Percentiles rank a stretch among this genome's conserved stretches.
Evolutionary conservation across 73 alveolate species (phyloP).

Genomic region (Stentor coeruleus): DNA sequence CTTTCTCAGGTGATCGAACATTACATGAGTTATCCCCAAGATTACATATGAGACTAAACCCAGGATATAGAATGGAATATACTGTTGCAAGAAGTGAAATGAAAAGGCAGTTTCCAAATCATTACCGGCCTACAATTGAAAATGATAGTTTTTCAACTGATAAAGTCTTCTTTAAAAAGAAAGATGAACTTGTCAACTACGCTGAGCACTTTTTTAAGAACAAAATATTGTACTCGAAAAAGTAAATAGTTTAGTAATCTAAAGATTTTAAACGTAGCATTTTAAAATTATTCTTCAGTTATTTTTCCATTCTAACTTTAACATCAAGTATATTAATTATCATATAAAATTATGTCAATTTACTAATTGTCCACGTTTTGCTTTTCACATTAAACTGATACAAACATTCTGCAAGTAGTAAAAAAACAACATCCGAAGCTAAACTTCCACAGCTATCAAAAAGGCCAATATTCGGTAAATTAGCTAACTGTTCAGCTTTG

Average conservation of each 20-base stretch:
- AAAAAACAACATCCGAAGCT: neutral
- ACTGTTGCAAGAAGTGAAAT: conserved; percentile 9
- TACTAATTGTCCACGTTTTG: neutral
- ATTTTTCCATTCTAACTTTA: too few relatives aligned
- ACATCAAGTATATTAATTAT: too few relatives aligned
- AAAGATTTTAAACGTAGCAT: too few relatives aligned
- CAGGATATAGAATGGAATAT: neutral
- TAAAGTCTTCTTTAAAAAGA: neutral
- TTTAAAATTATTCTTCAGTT: too few relatives aligned
- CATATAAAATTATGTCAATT: too few relatives aligned
- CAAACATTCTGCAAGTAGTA: neutral
- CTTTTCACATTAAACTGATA: neutral
- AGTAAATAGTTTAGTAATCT: too few relatives aligned
- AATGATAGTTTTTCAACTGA: neutral
- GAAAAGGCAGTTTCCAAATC: neutral
- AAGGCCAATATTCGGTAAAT: neutral
- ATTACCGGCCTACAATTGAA: too few relatives aligned
- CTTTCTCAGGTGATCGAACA: neutral
- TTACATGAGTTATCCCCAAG: neutral
- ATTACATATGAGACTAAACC: neutral
- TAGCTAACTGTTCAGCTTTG: neutral
- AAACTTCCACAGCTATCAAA: neutral
- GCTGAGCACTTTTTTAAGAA: neutral
- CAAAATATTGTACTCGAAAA: too few relatives aligned
- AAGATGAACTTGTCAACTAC: neutral